Percentiles rank a stretch among this genome's conserved stretches.
These are phyloP conservation scores for Dothideomycetes sp. DNA, from an alignment of 2,329 filamentous ascomycete species.

Conservation along the genomic window DNA sequence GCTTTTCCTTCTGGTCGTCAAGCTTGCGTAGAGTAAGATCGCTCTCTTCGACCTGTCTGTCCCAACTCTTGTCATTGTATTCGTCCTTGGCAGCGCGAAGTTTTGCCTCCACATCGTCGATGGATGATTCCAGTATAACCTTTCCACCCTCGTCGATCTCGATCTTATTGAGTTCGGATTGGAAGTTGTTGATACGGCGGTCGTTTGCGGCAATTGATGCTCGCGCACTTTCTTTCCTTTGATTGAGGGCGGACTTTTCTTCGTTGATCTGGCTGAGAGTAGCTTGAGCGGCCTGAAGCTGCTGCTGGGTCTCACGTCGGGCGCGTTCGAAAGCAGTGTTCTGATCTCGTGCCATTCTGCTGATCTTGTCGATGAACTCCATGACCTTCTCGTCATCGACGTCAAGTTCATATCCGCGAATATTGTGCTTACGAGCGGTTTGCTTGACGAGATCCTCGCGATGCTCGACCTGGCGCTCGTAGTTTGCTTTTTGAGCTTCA, in stretches of 20 bases:
- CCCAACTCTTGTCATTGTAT: constrained; percentile 54
- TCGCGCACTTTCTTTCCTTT: constrained; percentile 63
- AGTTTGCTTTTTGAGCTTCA: constrained; percentile 76
- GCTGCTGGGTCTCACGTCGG: constrained; percentile 61
- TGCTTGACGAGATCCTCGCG: constrained; percentile 68
- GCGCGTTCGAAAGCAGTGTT: constrained; percentile 65
- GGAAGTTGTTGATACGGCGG: constrained; percentile 53
- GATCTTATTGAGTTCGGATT: constrained; percentile 60
- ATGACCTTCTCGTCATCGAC: constrained; percentile 62
- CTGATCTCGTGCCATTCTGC: constrained; percentile 66
- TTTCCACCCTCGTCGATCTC: constrained; percentile 77
- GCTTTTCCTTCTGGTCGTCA: constrained; percentile 59
- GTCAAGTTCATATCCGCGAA: constrained; percentile 75
- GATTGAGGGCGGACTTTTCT: constrained; percentile 58
- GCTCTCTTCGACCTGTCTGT: constrained; percentile 56
- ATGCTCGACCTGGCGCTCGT: constrained; percentile 65
- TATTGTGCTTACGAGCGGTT: constrained; percentile 62
- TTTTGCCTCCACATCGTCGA: constrained; percentile 55
- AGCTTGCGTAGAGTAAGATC: constrained; percentile 56
- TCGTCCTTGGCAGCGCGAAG: constrained; percentile 53
- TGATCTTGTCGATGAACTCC: constrained; percentile 67
- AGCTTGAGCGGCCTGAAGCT: constrained; percentile 61
- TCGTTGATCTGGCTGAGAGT: constrained; percentile 64
- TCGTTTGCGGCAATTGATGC: constrained; percentile 66
- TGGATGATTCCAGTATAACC: constrained; percentile 62